Base-by-base conservation (phyloP, 768 basidiomycete genomes). In the Hericium erinaceus region DNA sequence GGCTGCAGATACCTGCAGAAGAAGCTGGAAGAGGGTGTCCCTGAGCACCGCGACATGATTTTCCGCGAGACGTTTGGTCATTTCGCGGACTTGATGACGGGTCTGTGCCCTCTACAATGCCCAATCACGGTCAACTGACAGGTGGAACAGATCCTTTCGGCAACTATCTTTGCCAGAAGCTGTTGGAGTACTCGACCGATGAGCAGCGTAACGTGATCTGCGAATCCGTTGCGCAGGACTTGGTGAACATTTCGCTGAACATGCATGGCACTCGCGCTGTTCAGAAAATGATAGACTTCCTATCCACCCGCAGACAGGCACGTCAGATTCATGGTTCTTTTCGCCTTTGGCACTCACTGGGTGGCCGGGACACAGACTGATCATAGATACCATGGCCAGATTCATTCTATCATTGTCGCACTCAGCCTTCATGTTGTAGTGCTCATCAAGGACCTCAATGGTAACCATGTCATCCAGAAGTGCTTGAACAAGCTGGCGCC, bases 191-290 rank as follows among this genome's bases (percentile, higher is more conserved):
- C 71, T 94, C 93, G 13, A 95, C 93, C 13, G 97, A 99, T 64
- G 97, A 99, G 65, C 97, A 99, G 66, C 85, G 95, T 57, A 95
- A 92, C 67, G 79, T 92, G 38, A 95, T 98, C 57, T 97, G 97
- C 74, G 95, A 98, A 70, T 94, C 92, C 24, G 95, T 99, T 52
- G 92, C 95, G 38, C 90, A 94, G 67, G 97, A 99, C 65, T 81
- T 99, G 52, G 97, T 99, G 66, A 93, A 88, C 69, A 98, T 99
- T 67, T 97, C 94, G 38, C 78, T 99, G 61, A 99, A 99, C 74
- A 99, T 99, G 97, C 97, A 99, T 72, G 97, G 97, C 37, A 99
- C 97, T 37, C 86, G 97, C 60, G 97, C 97, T 26, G 97, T 98
- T 58, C 97, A 99, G 77, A 98, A 98, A 77, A 98, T 98, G 95